A percentile compares a stretch with the other conserved stretches of the same genome.
These are phyloP conservation scores for Tuber brumale DNA, from an alignment of 495 filamentous ascomycete genomes.

Conservation along the genomic window DNA sequence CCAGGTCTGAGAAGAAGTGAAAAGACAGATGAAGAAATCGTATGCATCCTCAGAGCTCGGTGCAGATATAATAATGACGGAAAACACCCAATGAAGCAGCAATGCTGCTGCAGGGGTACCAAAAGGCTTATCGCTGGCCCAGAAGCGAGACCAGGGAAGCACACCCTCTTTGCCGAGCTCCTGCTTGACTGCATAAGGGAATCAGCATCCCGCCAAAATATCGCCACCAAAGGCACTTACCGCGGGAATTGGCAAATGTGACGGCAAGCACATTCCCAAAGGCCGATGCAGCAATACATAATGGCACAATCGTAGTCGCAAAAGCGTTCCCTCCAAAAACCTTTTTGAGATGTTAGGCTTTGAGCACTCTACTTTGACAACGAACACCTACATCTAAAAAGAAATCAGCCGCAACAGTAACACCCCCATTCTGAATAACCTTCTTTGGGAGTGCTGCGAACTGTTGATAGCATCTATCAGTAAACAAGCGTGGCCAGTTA, in stretches of 20 bases:
- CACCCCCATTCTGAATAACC: slow-evolving; percentile 8
- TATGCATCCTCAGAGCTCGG: slow-evolving; percentile 20
- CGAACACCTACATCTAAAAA: slow-evolving; percentile 23
- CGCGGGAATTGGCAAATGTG: slow-evolving; percentile 45
- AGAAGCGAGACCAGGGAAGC: slow-evolving; percentile 57
- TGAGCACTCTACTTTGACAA: background rate
- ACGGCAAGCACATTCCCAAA: slow-evolving; percentile 49
- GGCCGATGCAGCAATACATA: slow-evolving; percentile 46
- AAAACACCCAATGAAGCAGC: slow-evolving; percentile 46
- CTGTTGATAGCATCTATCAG: slow-evolving; percentile 4
- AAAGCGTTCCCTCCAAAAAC: slow-evolving; percentile 23
- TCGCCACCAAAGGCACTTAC: background rate
- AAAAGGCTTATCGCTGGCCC: slow-evolving; percentile 60
- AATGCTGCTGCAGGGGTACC: slow-evolving; percentile 48
- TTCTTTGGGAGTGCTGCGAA: slow-evolving; percentile 13
- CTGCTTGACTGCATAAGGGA: slow-evolving; percentile 19
- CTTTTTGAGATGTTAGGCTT: slow-evolving; percentile 3
- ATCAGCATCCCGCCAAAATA: slow-evolving; percentile 2
- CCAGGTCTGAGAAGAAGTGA: slow-evolving; percentile 16
- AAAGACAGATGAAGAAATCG: slow-evolving; percentile 44
- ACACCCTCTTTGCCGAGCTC: slow-evolving; percentile 61
- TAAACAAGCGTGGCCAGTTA: background rate
- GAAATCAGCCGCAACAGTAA: slow-evolving; percentile 18
- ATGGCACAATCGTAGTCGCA: slow-evolving; percentile 41
- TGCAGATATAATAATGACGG: slow-evolving; percentile 43